Evolutionary conservation across 179 eudicot genomes (phyloP), one percentile per base, ranked within the genome.

Genomic region (Beta macrorhiza): DNA sequence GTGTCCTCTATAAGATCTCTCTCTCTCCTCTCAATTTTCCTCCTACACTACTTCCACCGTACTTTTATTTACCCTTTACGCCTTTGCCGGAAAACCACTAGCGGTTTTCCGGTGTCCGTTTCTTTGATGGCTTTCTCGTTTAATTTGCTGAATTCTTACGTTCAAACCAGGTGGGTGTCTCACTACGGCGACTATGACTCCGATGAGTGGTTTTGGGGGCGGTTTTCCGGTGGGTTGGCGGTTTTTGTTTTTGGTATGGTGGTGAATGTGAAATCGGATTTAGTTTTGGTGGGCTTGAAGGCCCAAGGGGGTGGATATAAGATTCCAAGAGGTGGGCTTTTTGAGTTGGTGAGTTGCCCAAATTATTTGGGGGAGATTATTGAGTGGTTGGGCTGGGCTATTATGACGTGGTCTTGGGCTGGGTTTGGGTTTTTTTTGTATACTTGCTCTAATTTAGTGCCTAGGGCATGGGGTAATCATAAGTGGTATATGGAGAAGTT

Each of bases 321-420:
- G 82, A 78, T 95, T 4, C 98, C 99, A 0, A 86, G 74, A 19
- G 96, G 98, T 13, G 97, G 98, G 84, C 63, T 77, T 70, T 95
- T 93, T 83, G 97, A 91, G 88, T 59, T 79, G 81, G 93, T 95
- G 29, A 93, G 95, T 11, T 92, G 98, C 44, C 91, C 95, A 0
- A 93, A 93, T 74, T 93, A 93, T 84, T 89, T 95, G 3, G 97
- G 99, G 20, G 99, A 95, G 89, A 82, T 92, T 12, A 75, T 91
- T 77, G 98, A 95, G 90, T 95, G 98, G 98, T 81, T 87, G 82
- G 97, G 97, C 55, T 95, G 97, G 97, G 88, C 90, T n/a, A 3
- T 95, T n/a, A 91, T 93, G 95, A 90, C 88, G 10, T 89, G 92
- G 88, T 89, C 95, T 37, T 91, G 95, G 97, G 91, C 91, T 15